These are phyloP conservation scores for Claviceps sp. DNA, from an alignment of 2,329 filamentous ascomycete species.

Conservation along the genomic window DNA sequence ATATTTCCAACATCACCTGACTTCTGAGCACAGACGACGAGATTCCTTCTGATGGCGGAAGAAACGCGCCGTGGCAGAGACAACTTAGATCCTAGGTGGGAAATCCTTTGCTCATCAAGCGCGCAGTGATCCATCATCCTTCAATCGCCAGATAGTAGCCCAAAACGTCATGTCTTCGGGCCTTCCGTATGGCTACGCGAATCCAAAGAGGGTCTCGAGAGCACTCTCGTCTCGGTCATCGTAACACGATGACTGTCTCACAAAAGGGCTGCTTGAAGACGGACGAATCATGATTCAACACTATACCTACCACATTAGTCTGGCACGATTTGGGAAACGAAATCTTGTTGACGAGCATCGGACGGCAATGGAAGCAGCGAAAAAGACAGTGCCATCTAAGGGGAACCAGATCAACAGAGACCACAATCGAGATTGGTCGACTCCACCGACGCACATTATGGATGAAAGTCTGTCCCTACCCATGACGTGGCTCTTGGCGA, in stretches of 20 bases:
- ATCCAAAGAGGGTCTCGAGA: constrained; percentile 1
- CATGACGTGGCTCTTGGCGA: background rate
- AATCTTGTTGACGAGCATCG: background rate
- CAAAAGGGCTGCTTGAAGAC: constrained; percentile 1
- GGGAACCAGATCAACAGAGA: background rate
- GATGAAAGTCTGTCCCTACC: background rate
- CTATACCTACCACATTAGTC: background rate
- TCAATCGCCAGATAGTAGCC: background rate
- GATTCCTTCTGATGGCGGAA: background rate
- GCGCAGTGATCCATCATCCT: constrained; percentile 1
- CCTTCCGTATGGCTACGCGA: constrained; percentile 6
- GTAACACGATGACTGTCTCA: constrained; percentile 6
- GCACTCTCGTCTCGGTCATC: constrained; percentile 1
- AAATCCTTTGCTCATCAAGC: background rate
- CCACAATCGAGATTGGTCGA: background rate
- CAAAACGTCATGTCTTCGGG: constrained; percentile 2
- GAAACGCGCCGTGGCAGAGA: background rate
- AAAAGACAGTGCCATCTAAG: background rate
- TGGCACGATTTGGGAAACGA: background rate
- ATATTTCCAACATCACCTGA: background rate
- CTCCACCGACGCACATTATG: background rate
- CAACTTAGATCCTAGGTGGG: background rate
- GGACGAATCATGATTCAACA: background rate
- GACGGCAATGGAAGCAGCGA: background rate
- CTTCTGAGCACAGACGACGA: background rate